Evolutionary conservation across 106 monocot genomes (phyloP).

Genomic region (Allium fistulosum): DNA sequence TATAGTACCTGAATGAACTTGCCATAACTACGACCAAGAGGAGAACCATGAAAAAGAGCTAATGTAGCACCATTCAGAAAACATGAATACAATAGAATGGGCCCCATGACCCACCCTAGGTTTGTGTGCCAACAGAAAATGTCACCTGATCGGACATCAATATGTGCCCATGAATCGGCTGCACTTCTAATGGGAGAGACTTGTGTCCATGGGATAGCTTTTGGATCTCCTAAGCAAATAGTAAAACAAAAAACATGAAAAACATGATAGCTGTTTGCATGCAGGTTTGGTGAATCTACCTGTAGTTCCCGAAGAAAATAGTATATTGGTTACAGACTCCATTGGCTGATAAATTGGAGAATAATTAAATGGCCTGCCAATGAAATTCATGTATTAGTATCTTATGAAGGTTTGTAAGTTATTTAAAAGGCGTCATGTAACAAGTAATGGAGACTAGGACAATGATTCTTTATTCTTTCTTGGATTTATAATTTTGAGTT

Average conservation of each 20-base stretch:
- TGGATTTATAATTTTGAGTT: no score
- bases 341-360: slow-evolving; percentile 50
- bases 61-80: slow-evolving; percentile 71
- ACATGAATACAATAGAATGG: slow-evolving; percentile 67
- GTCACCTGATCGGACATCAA: slow-evolving; percentile 63
- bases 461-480: no score
- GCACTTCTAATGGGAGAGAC: slow-evolving; percentile 74
- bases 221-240: slow-evolving; percentile 59
- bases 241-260: not conserved
- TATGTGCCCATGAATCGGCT: slow-evolving; percentile 66
- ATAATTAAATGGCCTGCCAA: slow-evolving; percentile 43
- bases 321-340: slow-evolving; percentile 60
- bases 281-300: slow-evolving; percentile 20
- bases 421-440: no score
- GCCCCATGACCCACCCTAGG: slow-evolving; percentile 95
- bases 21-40: slow-evolving; percentile 73
- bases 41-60: slow-evolving; percentile 90
- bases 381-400: not conserved
- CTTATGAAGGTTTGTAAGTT: no score
- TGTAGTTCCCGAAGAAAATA: slow-evolving; percentile 94
- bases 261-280: not conserved
- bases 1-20: slow-evolving; percentile 78
- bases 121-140: slow-evolving; percentile 86
- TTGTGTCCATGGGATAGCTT: slow-evolving; percentile 96
- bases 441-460: no score